Evolutionary conservation across 352 stramenopile genomes (phyloP).

Genomic region (Pythium rishiriense): DNA sequence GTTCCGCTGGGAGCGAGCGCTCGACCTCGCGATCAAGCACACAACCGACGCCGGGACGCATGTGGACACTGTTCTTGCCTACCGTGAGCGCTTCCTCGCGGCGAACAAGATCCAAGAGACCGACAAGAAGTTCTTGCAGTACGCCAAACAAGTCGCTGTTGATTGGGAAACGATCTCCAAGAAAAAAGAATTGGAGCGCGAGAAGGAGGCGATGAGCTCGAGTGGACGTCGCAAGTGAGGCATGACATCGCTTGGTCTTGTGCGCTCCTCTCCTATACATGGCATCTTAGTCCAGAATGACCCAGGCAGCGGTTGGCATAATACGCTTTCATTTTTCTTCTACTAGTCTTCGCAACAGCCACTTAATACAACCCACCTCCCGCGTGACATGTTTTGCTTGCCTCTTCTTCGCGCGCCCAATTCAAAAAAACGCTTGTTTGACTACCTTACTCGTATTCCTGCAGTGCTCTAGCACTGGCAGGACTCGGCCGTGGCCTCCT

Average conservation of each 20-base stretch:
- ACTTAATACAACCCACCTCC: conserved; percentile 11
- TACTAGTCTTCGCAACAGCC: conserved; percentile 13
- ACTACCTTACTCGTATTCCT: not conserved
- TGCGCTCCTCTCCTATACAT: conserved; percentile 1
- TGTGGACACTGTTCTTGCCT: conserved; percentile 89
- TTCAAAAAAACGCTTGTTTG: not conserved
- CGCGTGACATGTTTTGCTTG: not conserved
- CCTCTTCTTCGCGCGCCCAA: not conserved
- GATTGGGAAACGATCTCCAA: conserved; percentile 89
- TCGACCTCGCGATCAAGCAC: conserved; percentile 90
- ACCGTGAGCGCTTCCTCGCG: conserved; percentile 86
- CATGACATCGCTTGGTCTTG: not conserved
- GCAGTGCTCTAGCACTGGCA: conserved; percentile 61
- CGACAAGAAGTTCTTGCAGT: conserved; percentile 88
- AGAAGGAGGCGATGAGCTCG: conserved; percentile 62
- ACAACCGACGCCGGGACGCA: conserved; percentile 82
- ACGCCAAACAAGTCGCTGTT: conserved; percentile 81
- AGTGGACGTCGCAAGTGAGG: conserved; percentile 58
- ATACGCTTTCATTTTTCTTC: conserved; percentile 32
- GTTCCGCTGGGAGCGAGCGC: conserved; percentile 87
- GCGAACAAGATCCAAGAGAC: conserved; percentile 87
- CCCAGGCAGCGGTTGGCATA: conserved; percentile 1
- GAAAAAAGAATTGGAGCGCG: conserved; percentile 89
- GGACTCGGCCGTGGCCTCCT: conserved; percentile 67
- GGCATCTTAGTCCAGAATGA: conserved; percentile 3